Base-by-base conservation (phyloP, 2,329 filamentous ascomycete species). In the Pyrenophora teres region DNA sequence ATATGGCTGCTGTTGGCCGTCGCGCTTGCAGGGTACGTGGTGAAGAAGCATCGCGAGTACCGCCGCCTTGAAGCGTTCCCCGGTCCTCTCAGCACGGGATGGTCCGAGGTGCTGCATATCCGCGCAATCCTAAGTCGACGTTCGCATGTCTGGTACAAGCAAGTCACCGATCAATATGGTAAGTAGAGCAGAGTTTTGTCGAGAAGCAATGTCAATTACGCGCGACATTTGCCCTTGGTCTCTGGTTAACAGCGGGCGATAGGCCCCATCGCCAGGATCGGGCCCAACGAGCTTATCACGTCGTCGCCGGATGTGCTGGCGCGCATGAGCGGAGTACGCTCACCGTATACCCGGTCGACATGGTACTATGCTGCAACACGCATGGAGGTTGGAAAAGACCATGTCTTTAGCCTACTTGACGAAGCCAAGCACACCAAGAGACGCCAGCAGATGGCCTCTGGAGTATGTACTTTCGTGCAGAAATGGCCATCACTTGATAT, bases 331-430 rank as follows among this genome's bases (percentile, higher is more conserved):
- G 30, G 56, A 2, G 70, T 73, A 4, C 65, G 72, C 9, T 72
- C 72, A 1, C 70, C 67, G 2, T 80, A 78, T 40, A 76, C 71
- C 37, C 67, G 74, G 10, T 51, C 59, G 7, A 45, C 42, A 13
- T 69, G 65, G 63, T 69, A 55, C 48, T 64, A 75, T 44, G 39
- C 32, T 9, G 42, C 57, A 73, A 74, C 13, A 65, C 75, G 77
- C 6, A 70, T 85, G 50, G 77, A 84, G 49, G 78, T 80, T 0
- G 73, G 78, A 13, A 65, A 68, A 1, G 77, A 83, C 57, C 81
- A 80, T 51, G 67, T 83, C 21, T 82, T 84, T 48, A 78, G 73
- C 6, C 70, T 79, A 54, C 69, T 75, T 0, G 71, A 83, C 45
- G 77, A 78, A 36, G 70, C 70, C 1, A 74, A 75, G 31, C 82